Conservation (phyloP, 306 rosid species). For the Luffa acutangula region DNA sequence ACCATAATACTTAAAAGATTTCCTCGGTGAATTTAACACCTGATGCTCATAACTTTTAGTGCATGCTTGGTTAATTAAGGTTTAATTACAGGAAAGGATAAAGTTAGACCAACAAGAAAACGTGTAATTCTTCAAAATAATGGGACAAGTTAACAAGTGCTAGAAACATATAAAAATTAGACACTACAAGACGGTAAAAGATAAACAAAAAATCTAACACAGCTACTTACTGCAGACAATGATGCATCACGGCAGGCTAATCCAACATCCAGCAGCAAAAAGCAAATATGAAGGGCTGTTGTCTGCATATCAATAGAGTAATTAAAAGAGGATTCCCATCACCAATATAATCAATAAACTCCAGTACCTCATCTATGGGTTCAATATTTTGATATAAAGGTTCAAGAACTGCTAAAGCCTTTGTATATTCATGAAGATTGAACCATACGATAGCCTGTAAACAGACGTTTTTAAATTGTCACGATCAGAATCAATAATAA, state of each 20-base stretch:
- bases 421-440: conserved; percentile 76
- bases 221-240: conserved; percentile 81
- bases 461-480: background rate
- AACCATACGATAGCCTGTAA: conserved; percentile 86
- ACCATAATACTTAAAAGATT: background rate
- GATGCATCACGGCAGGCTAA: conserved; percentile 86
- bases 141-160: background rate
- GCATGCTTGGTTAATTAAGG: background rate
- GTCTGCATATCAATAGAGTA: conserved; percentile 41
- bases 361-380: conserved; percentile 77
- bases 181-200: background rate
- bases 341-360: conserved; percentile 11
- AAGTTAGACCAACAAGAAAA: background rate
- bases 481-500: background rate
- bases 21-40: background rate
- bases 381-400: conserved; percentile 92
- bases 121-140: background rate
- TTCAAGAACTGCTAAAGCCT: conserved; percentile 69
- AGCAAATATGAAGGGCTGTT: conserved; percentile 82
- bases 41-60: background rate
- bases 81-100: background rate
- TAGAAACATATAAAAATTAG: background rate
- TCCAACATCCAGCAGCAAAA: conserved; percentile 90
- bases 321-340: conserved; percentile 9
- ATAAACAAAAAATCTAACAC: conserved; percentile 10